phyloP scores from a whole-genome alignment of 495 filamentous ascomycete genomes.

The Podospora anserina region DNA sequence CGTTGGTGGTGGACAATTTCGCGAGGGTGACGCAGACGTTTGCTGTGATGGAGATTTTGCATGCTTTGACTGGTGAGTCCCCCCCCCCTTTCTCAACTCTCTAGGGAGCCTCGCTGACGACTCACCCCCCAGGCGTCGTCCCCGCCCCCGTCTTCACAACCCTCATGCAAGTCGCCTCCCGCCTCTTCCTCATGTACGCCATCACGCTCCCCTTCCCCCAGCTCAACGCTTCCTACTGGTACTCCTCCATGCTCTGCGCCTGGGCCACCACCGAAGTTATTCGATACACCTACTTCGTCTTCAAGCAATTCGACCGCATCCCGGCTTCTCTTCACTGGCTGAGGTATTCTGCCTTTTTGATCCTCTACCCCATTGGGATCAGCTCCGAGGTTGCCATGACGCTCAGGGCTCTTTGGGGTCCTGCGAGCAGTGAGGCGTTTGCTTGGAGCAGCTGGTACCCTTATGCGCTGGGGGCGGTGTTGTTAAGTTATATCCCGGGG shows the following conservation, averaged over 20 bases:
- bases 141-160: conserved; percentile 83
- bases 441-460: conserved; percentile 40
- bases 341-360: conserved; percentile 87
- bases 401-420: conserved; percentile 59
- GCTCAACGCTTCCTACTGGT: conserved; percentile 49
- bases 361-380: conserved; percentile 91
- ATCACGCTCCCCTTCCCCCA: conserved; percentile 65
- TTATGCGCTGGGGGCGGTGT: conserved; percentile 56
- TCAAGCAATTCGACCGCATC: conserved; percentile 56
- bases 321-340: conserved; percentile 73
- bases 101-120: background rate
- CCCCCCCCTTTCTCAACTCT: background rate
- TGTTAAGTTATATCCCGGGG: conserved; percentile 78
- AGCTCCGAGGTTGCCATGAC: conserved; percentile 79
- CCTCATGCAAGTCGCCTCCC: conserved; percentile 78
- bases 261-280: conserved; percentile 87
- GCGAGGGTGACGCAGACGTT: conserved; percentile 77
- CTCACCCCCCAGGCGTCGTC: conserved; percentile 58
- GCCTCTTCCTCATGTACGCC: conserved; percentile 81
- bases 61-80: conserved; percentile 62
- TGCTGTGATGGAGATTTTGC: conserved; percentile 77
- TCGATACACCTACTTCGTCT: conserved; percentile 82
- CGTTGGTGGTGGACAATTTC: conserved; percentile 58
- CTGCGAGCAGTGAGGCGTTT: conserved; percentile 47
- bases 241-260: conserved; percentile 70